Base-by-base conservation (phyloP, 1,284 basidiomycete species). In the Microbotryum saponariae region DNA sequence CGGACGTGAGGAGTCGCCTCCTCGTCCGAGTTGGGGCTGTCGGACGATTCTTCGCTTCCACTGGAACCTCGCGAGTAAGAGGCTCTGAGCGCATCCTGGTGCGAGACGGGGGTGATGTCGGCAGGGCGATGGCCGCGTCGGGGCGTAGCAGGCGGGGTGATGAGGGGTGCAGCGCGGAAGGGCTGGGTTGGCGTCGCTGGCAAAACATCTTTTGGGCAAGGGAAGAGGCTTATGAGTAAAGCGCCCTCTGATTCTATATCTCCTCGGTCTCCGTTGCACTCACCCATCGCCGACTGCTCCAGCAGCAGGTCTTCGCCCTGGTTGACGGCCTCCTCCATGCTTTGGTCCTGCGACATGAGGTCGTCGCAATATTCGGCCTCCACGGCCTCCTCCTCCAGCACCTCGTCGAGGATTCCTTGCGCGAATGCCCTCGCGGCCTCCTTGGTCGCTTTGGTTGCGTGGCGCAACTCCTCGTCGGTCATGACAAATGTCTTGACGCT, bases 401-500 rank as follows among this genome's bases (percentile, higher is more conserved):
- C 23, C 14, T 27, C 42, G 14, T 25, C 44, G 37, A 53, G 53
- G 16, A 46, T 55, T 25, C 61, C 63, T 29, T 54, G 42, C n/a
- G 61, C 64, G 29, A 71, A 71, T 10, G 73, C 71, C 8, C 71
- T 55, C 18, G 73, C 73, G 3, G 73, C 73, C 60, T 74, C 73
- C 33, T 67, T 58, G 16, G 73, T 74, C 27, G 73, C 73, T 23
- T 64, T 48, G 3, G 73, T 73, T 14, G 82, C 80, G 51, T 70
- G 59, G 14, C 72, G 71, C 45, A 85, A 74, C 66, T 86, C 81
- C 25, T 78, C 77, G 25, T 81, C 78, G 4, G 77, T 77, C 79
- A 85, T 82, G 67, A 84, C 87, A 77, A 91, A 89, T 3, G 80
- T 82, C 44, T 82, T 79, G 45, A 89, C 78, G 2, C 75, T 74